phyloP scores from a whole-genome alignment of 257 asterid genomes.

The Plantago ovata region DNA sequence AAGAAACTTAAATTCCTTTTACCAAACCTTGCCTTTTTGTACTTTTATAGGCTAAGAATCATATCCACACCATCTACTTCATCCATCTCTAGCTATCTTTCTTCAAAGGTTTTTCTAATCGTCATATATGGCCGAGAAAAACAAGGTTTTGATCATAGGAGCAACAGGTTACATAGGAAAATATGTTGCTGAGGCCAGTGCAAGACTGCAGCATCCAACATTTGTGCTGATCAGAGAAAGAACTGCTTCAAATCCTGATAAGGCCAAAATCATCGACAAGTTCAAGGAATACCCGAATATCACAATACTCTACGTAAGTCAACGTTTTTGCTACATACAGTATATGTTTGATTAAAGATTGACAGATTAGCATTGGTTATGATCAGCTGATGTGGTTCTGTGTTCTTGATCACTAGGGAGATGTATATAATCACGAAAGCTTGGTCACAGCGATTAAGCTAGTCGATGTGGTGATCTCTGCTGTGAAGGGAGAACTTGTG shows the following conservation, averaged over 20 bases:
- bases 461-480: constrained; percentile 39
- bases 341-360: too few species aligned
- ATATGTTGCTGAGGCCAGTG: constrained; percentile 23
- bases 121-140: constrained; percentile 19
- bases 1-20: too few species aligned
- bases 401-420: constrained; percentile 20
- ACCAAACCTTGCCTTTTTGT: too few species aligned
- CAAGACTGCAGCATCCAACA: constrained; percentile 21
- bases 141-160: constrained; percentile 34
- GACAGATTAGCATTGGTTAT: too few species aligned
- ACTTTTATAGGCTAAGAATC: too few species aligned
- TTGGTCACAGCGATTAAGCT: constrained; percentile 30
- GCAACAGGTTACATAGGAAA: constrained; percentile 28
- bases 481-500: constrained; percentile 2
- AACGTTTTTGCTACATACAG: neutral
- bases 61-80: too few species aligned
- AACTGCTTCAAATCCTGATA: constrained; percentile 13
- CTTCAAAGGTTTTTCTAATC: neutral
- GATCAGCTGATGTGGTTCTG: neutral
- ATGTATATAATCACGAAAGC: constrained; percentile 23
- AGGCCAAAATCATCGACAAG: constrained; percentile 10
- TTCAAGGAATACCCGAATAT: constrained; percentile 16
- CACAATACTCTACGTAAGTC: constrained; percentile 16
- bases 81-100: neutral
- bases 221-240: constrained; percentile 19